Base-by-base conservation (phyloP, 805 yeast species). In the Myxozyma vanderwaltii region DNA sequence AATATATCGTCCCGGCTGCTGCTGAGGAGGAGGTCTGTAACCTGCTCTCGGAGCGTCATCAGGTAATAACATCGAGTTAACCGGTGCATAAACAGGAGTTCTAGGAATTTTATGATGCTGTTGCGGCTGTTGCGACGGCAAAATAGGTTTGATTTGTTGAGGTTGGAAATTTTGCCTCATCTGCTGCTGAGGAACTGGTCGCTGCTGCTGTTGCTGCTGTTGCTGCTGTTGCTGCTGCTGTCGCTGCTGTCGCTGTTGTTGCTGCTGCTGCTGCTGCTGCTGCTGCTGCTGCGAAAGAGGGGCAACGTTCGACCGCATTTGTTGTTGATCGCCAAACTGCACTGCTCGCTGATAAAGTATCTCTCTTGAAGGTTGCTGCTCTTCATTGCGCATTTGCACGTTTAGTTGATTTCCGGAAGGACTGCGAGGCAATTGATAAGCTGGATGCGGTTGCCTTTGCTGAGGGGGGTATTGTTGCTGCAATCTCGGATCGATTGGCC, bases 401-500 rank as follows among this genome's bases (percentile, higher is more conserved):
- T 38, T 27, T 19, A 49, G 41, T 12, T 55, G 51, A 21, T 19
- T 26, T 13, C 40, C 50, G 7, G 59, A 23, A 3, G 54, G 59
- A 44, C 51, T 55, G 26, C 59, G 54, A 15, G 54, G 59, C 13
- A 55, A 15, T 10, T 29, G 27, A 17, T 23, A 27, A 29, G 21
- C 17, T 4, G 29, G n/a, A 15, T 44, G 48, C 10, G 10, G 24
- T 40, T 46, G 39, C 24, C 29, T 38, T 4, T 29, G 35, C 27
- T 29, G 50, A 23, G 27, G 50, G 23, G 10, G 50, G 10, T 29
- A 29, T 29, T 15, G 39, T 35, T 44, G 49, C 49, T 41, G 45
- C 45, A 7, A 41, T 13, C 19, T 40, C 21, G n/a, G 40, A 6
- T 45, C 33, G 13, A n/a, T 15, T n/a, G n/a, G 49, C 7, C 13